Conservation (phyloP, 208 protist genomes). For the Trichomonas vaginalis region DNA sequence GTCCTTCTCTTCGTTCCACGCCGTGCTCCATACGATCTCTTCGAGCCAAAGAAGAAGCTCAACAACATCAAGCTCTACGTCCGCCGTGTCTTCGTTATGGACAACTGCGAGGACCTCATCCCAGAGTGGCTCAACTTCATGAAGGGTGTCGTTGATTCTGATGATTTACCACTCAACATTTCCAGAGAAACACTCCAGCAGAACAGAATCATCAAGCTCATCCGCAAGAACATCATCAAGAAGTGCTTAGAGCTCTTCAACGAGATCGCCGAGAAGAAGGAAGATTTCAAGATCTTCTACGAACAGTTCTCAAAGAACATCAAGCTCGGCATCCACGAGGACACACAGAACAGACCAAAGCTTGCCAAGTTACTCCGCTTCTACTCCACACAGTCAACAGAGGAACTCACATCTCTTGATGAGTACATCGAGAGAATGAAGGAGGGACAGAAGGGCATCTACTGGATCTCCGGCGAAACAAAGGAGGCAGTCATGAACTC, state of each 20-base stretch:
- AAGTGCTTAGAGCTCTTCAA: conserved; percentile 81
- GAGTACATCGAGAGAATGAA: conserved; percentile 64
- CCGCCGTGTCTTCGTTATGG: conserved; percentile 87
- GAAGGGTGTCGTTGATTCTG: conserved; percentile 83
- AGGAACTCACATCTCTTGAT: conserved; percentile 33
- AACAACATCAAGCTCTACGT: conserved; percentile 86
- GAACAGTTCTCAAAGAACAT: conserved; percentile 86
- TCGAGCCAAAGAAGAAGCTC: conserved; percentile 82
- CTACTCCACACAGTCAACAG: conserved; percentile 61
- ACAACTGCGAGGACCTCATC: conserved; percentile 86
- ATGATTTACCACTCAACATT: conserved; percentile 94
- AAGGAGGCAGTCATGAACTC: conserved; percentile 64
- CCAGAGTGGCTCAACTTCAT: conserved; percentile 90
- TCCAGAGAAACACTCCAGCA: conserved; percentile 92
- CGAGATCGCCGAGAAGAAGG: conserved; percentile 81
- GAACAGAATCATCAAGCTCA: conserved; percentile 90
- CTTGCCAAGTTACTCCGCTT: conserved; percentile 75
- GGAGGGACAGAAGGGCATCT: conserved; percentile 85
- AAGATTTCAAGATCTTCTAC: conserved; percentile 93
- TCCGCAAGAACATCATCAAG: conserved; percentile 92
- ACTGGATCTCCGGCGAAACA: conserved; percentile 90
- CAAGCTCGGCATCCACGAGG: conserved; percentile 93
- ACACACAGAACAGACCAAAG: conserved; percentile 71
- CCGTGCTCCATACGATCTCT: conserved; percentile 86
- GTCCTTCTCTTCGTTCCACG: conserved; percentile 80